Percentiles rank a stretch among this genome's conserved stretches.
These are phyloP conservation scores for Salix brachista DNA, from an alignment of 345 rosid genomes.

Conservation along the genomic window DNA sequence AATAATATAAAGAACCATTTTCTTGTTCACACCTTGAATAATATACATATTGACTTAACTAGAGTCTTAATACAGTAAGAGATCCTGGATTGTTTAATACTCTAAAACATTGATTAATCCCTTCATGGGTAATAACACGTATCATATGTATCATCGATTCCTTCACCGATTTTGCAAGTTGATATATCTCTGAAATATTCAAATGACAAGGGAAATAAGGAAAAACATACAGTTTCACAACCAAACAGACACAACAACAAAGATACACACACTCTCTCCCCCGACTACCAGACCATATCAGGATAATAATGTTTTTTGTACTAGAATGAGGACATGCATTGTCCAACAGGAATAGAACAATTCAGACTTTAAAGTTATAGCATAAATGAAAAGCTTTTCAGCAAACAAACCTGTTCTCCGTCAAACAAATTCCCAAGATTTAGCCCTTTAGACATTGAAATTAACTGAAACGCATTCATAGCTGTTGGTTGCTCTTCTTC, in stretches of 20 bases:
- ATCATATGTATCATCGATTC: background rate
- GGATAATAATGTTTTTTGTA: background rate
- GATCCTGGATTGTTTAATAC: background rate
- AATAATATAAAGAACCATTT: background rate
- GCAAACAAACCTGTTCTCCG: constrained; percentile 62
- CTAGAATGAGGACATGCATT: background rate
- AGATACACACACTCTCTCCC: background rate
- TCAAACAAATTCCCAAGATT: constrained; percentile 83
- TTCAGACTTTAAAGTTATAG: background rate
- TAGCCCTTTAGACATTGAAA: constrained; percentile 86
- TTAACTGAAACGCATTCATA: constrained; percentile 91
- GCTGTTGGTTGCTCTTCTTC: constrained; percentile 81
- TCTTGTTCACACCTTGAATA: background rate
- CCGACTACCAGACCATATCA: background rate
- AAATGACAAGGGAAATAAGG: background rate
- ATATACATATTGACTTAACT: background rate
- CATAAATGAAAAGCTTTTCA: background rate
- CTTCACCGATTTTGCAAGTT: background rate
- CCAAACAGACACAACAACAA: background rate
- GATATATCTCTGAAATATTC: background rate
- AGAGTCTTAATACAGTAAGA: background rate
- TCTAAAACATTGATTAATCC: background rate
- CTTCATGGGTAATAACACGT: background rate
- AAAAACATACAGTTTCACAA: background rate
- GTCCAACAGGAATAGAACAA: background rate